These are phyloP conservation scores for Graphilbum sp. DNA, from an alignment of 2,329 filamentous ascomycete species.

Conservation along the genomic window DNA sequence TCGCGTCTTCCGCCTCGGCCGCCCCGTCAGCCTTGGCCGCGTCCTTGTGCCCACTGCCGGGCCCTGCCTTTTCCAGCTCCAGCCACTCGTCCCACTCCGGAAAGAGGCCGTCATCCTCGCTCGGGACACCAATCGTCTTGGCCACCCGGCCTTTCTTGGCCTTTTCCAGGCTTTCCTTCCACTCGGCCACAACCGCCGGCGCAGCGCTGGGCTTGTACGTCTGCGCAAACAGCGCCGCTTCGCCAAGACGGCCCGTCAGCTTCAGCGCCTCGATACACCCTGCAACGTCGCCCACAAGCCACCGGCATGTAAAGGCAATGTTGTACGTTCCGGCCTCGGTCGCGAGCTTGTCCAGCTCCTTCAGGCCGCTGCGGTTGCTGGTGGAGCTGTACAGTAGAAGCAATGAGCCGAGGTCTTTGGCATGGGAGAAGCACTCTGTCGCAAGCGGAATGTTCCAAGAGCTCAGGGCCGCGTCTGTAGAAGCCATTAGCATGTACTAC, in stretches of 20 bases:
- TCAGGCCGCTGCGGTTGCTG: conserved; percentile 58
- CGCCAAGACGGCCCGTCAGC: conserved; percentile 63
- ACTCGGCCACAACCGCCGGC: conserved; percentile 49
- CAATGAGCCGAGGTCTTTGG: conserved; percentile 78
- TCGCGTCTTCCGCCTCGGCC: background rate
- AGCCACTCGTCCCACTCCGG: conserved; percentile 93
- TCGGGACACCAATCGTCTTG: conserved; percentile 68
- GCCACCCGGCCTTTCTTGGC: conserved; percentile 72
- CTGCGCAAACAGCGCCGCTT: conserved; percentile 83
- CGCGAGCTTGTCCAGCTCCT: conserved; percentile 57
- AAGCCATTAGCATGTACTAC: background rate
- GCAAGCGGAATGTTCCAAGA: conserved; percentile 80
- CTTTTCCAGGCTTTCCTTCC: conserved; percentile 76
- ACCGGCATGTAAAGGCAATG: conserved; percentile 78
- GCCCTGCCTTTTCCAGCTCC: conserved; percentile 38
- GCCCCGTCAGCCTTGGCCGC: background rate
- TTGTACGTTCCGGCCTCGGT: conserved; percentile 70
- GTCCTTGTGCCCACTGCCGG: background rate
- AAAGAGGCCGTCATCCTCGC: conserved; percentile 75
- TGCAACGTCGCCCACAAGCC: conserved; percentile 71
- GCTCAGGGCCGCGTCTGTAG: conserved; percentile 58
- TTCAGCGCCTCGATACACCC: conserved; percentile 66
- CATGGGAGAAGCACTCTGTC: conserved; percentile 81
- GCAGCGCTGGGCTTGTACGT: conserved; percentile 83
- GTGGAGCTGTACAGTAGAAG: conserved; percentile 81